Percentiles rank a stretch among this genome's conserved stretches.
phyloP scores from a whole-genome alignment of 129 eudicot genomes.

The Erigeron canadensis region DNA sequence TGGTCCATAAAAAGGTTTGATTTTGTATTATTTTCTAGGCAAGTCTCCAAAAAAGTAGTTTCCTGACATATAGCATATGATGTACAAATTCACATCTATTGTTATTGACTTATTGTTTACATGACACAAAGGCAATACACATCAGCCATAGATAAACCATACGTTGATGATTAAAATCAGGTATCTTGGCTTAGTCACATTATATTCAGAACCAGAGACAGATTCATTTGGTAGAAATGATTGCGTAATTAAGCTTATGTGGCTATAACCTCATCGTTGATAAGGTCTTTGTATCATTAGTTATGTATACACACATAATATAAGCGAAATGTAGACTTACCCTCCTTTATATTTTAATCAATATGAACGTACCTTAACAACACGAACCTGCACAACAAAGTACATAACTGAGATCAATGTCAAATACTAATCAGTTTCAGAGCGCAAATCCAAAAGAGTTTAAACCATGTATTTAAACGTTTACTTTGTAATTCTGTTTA shows the following conservation, averaged over 20 bases:
- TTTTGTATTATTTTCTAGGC: constrained; percentile 92
- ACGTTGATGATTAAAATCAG: background rate
- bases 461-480: background rate
- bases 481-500: background rate
- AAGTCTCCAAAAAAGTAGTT: constrained; percentile 85
- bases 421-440: background rate
- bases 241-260: background rate
- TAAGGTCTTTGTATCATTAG: background rate
- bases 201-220: background rate
- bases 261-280: too few species aligned
- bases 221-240: background rate
- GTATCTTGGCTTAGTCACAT: background rate
- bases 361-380: constrained; percentile 71
- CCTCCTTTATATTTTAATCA: constrained; percentile 29
- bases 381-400: constrained; percentile 79
- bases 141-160: background rate
- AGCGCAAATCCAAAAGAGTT: background rate
- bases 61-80: constrained; percentile 52
- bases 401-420: constrained; percentile 3
- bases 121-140: background rate
- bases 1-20: constrained; percentile 91
- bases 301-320: constrained; percentile 10
- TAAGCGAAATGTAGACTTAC: constrained; percentile 34
- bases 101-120: background rate
- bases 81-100: background rate